Evolutionary conservation across 805 yeast genomes (phyloP), one percentile per base, ranked within the genome.

Genomic region (Saccharomycopsis fermentans): DNA sequence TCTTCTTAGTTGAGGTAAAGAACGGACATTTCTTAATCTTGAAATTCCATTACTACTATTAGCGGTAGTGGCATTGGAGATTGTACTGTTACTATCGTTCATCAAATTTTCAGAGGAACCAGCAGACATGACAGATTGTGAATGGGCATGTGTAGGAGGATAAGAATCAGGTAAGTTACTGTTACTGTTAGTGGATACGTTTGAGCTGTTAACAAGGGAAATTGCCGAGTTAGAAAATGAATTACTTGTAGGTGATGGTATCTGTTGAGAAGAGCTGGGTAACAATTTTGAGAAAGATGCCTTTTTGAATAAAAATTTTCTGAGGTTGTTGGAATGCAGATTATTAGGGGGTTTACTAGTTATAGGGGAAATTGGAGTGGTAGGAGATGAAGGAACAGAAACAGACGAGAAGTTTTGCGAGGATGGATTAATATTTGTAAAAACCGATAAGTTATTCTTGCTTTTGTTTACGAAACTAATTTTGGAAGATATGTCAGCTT

Each of bases 1-100:
- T 35, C 58, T 29, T 27, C 59, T 17, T n/a, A 61, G 29, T 36
- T 58, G 63, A 4, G 63, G 63, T 48, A 61, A 61, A 4, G 63
- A 61, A 21, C 55, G 56, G 16, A 51, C 63, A 29, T 40, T 61
- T 34, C 59, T 61, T 29, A 61, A 51, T 19, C 43, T 58, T 37
- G 62, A 19, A 11, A 43, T 43, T 12, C 50, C 26, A 43, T 43
- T 43, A 21, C 26, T 21, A 21, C 6, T 43, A 21, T 6, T 43
- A 21, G 16, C 11, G 14, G 9, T 21, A 21, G n/a, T 4, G 21
- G 26, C 6, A 43, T 6, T 21, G 12, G 35, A 9, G 12, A 5
- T 32, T 14, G 12, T 32, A 32, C 35, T 9, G 3, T 21, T 21
- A 43, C 24, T 43, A 43, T 43, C 8, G 14, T 11, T 9, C 14